Conservation (phyloP, 345 rosid species). For the Gossypium thurberi region DNA sequence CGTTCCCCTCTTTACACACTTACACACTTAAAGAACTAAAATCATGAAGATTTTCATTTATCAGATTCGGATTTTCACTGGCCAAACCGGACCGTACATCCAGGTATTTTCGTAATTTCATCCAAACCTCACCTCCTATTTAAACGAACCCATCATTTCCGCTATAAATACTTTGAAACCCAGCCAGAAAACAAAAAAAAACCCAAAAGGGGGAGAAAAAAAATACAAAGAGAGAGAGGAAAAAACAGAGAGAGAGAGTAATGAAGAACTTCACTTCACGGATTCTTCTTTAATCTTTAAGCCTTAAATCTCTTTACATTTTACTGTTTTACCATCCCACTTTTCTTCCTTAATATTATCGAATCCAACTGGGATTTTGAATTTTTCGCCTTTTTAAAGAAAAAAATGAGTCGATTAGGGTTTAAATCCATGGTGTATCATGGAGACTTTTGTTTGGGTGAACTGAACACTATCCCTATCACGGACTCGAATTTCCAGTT, state of each 20-base stretch:
- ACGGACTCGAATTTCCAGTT: constrained; percentile 55
- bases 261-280: neutral
- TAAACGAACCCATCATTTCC: neutral
- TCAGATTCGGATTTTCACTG: neutral
- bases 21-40: neutral
- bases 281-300: constrained; percentile 6
- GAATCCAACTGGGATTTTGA: neutral
- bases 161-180: constrained; percentile 32
- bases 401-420: constrained; percentile 70
- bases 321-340: constrained; percentile 11
- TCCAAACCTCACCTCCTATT: constrained; percentile 1
- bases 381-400: neutral
- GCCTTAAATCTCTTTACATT: constrained; percentile 12
- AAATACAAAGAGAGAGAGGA: constrained; percentile 3
- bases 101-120: constrained; percentile 30
- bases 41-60: neutral
- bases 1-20: too few relatives aligned
- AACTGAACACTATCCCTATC: constrained; percentile 57
- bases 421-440: constrained; percentile 72
- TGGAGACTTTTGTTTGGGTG: constrained; percentile 75
- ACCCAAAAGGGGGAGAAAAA: constrained; percentile 10
- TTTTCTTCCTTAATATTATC: constrained; percentile 4
- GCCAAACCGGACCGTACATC: neutral
- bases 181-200: neutral
- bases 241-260: neutral